Base-by-base conservation (phyloP, 108 stramenopile species). In the Cyclotella atomus region DNA sequence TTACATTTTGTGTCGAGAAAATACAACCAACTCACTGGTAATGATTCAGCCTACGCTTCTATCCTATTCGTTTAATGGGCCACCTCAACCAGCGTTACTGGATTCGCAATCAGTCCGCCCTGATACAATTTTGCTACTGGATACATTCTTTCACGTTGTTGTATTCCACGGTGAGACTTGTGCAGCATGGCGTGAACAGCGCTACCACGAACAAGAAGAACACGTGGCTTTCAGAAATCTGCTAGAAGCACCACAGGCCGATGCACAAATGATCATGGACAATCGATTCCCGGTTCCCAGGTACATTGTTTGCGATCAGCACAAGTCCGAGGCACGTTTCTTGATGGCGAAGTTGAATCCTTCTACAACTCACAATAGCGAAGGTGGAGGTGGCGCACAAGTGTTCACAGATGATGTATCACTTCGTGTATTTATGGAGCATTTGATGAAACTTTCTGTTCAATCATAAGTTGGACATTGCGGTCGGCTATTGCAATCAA, bases 151-250 rank as follows among this genome's bases (percentile, higher is more conserved):
- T 85, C 98, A 98, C 66, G 99, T 99, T 15, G 97, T 99, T 36
- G 97, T 99, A 20, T 99, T 99, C 73, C 99, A 99, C 73, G 99
- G 99, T 29, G 98, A 99, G 83, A 99, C 99, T 4, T 95, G 98
- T 63, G 99, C 97, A 15, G 97, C 98, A 2, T 99, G 99, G 99
- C 87, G 97, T 46, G 97, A 98, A 72, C 89, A 95, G 53, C 93
- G 96, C 25, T 98, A 97, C 75, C 98, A 99, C 64, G 95, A 99
- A 73, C 92, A 90, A 57, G 96, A 97, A 36, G 98, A 99, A 69
- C 98, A 99, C 70, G 96, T 85, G 14, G 96, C 94, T 45, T 99
- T 80, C 53, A 77, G 77, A 53, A 61, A 86, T 56, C 83, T 99
- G 73, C 70, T 99, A 52, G 91, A 97, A 55, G 97, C 98, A 16